Evolutionary conservation across 2,329 filamentous ascomycete genomes (phyloP).

Genomic region (Thyridium curvatum): DNA sequence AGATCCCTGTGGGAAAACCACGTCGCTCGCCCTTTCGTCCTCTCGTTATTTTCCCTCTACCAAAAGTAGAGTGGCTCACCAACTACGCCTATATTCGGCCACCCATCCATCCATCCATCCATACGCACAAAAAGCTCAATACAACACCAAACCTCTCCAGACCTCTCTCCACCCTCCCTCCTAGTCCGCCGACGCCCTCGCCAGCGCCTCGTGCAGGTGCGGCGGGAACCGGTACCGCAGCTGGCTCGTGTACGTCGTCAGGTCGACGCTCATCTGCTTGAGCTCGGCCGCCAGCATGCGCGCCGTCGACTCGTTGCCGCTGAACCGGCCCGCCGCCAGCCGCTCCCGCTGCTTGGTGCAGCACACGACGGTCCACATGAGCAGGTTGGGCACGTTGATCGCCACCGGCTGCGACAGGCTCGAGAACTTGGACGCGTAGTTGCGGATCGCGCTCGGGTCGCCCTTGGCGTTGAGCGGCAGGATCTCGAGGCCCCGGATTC

Average conservation of each 20-base stretch:
- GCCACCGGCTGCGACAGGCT: constrained; percentile 73
- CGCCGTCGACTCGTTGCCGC: constrained; percentile 61
- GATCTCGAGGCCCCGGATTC: constrained; percentile 68
- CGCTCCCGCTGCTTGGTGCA: constrained; percentile 73
- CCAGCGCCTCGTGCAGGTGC: constrained; percentile 81
- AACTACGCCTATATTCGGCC: too few relatives aligned
- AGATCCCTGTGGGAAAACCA: too few relatives aligned
- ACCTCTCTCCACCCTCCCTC: not conserved
- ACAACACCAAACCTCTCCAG: not conserved
- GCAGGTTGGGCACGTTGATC: constrained; percentile 80
- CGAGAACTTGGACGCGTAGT: constrained; percentile 74
- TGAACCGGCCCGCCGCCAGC: constrained; percentile 65
- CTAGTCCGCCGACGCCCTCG: constrained; percentile 68
- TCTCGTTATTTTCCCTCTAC: too few relatives aligned
- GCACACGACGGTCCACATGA: constrained; percentile 90
- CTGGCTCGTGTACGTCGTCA: constrained; percentile 91
- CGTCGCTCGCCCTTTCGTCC: too few relatives aligned
- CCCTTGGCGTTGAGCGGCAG: constrained; percentile 71
- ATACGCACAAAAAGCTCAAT: too few relatives aligned
- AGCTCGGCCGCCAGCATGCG: constrained; percentile 62
- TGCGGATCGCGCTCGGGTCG: constrained; percentile 72
- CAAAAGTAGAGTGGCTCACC: too few relatives aligned
- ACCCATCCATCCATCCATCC: too few relatives aligned
- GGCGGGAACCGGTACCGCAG: constrained; percentile 86
- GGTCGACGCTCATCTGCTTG: constrained; percentile 75